These are phyloP conservation scores for Aspergillus steynii DNA, from an alignment of 495 filamentous ascomycete species.

Conservation along the genomic window DNA sequence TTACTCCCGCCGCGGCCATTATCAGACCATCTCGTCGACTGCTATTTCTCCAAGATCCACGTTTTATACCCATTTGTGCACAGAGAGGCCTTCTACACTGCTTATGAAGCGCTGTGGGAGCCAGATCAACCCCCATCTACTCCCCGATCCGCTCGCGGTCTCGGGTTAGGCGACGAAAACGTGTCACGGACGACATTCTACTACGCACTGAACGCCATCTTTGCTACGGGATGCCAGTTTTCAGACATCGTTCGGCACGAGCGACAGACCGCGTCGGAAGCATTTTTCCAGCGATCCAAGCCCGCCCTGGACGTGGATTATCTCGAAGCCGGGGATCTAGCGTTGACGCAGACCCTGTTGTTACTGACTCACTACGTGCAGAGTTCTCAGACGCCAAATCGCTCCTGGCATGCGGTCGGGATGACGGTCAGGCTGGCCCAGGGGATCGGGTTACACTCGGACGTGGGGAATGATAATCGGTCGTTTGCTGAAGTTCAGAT, in stretches of 20 bases:
- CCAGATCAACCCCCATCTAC: not conserved
- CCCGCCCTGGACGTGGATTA: constrained; percentile 33
- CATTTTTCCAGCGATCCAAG: constrained; percentile 36
- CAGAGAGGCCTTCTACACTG: constrained; percentile 28
- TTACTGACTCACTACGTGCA: constrained; percentile 41
- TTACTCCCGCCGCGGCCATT: constrained; percentile 30
- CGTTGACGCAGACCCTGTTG: constrained; percentile 38
- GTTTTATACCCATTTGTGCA: constrained; percentile 41
- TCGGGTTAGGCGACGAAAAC: constrained; percentile 11
- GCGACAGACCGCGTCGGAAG: constrained; percentile 24
- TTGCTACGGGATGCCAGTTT: constrained; percentile 41
- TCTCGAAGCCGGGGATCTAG: constrained; percentile 29
- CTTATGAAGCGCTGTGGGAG: constrained; percentile 30
- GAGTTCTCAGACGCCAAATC: constrained; percentile 32
- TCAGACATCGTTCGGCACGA: constrained; percentile 22
- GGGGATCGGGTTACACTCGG: constrained; percentile 34
- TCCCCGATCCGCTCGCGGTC: not conserved
- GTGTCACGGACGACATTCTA: constrained; percentile 28
- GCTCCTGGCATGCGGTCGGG: constrained; percentile 44
- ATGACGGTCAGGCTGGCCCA: constrained; percentile 38
- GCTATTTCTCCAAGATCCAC: constrained; percentile 36
- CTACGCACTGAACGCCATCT: constrained; percentile 36
- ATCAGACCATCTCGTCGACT: constrained; percentile 34
- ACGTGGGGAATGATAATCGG: constrained; percentile 12
- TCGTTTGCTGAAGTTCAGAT: constrained; percentile 35